Evolutionary conservation across 257 asterid genomes (phyloP), one percentile per base, ranked within the genome.

Genomic region (Rhazya stricta): DNA sequence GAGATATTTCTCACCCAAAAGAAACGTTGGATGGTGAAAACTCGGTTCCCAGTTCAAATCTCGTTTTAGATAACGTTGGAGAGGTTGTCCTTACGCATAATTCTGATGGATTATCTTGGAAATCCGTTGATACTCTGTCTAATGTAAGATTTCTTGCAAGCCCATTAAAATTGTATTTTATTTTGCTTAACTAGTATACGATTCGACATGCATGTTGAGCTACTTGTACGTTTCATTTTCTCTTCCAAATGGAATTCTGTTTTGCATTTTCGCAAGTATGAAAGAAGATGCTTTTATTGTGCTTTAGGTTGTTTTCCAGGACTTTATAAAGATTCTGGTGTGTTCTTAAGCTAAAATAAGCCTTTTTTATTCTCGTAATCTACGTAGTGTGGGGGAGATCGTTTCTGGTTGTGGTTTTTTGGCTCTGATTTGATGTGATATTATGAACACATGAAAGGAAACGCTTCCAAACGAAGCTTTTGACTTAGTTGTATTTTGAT

Each of bases 51-150:
- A 80, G 85, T 85, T 85, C 92, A 63, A 88, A 61, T 58, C 68
- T 90, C 76, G 86, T 89, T 79, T 74, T 94, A 79, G 94, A 88
- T 78, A 76, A 77, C 78, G 78, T 86, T 54, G 97, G 97, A n/a
- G 90, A 87, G 83, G 90, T 92, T 76, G 83, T 87, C 85, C 86
- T 94, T 57, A 81, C 93, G 58, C 86, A 48, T 43, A 76, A 86
- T 78, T 79, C 89, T 21, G 84, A 87, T 71, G 87, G 86, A 23
- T 76, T 94, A 84, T 88, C 90, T 32, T 94, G 97, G 97, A 83
- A 85, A 82, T 81, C 82, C 68, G 70, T 77, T 72, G 89, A 89
- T 78, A 78, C 89, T n/a, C 50, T 62, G 56, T 45, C 67, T 79
- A 71, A 82, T 76, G 98, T 90, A 74, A 86, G 96, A 72, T 57